Percentiles rank a stretch among this genome's conserved stretches.
phyloP scores from a whole-genome alignment of 345 rosid genomes.

The Boechera retrofracta region DNA sequence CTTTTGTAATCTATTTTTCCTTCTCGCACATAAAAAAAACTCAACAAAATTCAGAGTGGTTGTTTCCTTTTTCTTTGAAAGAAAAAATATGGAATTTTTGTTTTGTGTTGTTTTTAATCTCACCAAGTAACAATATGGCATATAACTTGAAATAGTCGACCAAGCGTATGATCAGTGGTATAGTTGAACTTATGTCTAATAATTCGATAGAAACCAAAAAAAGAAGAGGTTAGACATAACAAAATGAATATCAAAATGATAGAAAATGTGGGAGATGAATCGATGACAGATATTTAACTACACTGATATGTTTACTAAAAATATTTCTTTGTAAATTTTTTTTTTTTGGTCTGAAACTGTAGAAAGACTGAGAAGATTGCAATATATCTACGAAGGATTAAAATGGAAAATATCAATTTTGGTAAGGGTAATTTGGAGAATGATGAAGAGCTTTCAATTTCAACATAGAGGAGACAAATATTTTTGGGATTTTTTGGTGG shows the following conservation, averaged over 20 bases:
- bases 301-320: not conserved
- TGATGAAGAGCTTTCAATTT: slow-evolving; percentile 33
- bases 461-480: slow-evolving; percentile 19
- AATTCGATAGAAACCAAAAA: no score
- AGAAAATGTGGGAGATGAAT: not conserved
- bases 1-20: no score
- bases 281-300: not conserved
- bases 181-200: no score
- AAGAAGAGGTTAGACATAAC: no score
- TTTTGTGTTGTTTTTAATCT: no score
- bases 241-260: not conserved
- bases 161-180: no score
- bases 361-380: not conserved
- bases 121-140: no score
- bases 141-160: no score
- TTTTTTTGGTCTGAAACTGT: not conserved
- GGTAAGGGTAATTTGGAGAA: slow-evolving; percentile 12
- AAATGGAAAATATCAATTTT: slow-evolving; percentile 1
- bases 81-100: not conserved
- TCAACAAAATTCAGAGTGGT: not conserved
- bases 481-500: slow-evolving; percentile 27
- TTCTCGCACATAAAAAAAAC: no score
- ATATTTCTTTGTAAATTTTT: not conserved
- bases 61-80: not conserved
- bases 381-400: not conserved